Percentiles rank a stretch among this genome's conserved stretches.
phyloP scores from a whole-genome alignment of 805 yeast genomes.

The Candida odintsovae region DNA sequence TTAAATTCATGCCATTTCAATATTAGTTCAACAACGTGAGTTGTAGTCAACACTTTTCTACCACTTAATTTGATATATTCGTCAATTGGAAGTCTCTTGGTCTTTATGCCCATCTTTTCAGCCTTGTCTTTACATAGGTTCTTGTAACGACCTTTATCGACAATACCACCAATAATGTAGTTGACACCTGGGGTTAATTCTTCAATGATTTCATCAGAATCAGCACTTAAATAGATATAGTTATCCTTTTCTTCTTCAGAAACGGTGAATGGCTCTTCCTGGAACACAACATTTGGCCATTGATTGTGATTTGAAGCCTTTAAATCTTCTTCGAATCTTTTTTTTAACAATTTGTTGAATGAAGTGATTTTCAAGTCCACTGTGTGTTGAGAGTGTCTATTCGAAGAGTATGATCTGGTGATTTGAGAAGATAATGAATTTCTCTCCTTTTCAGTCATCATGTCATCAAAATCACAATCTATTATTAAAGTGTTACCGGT shows the following conservation, averaged over 20 bases:
- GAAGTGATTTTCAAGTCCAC: slow-evolving; percentile 58
- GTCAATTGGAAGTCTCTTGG: slow-evolving; percentile 82
- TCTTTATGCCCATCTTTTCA: slow-evolving; percentile 56
- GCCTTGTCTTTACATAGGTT: slow-evolving; percentile 80
- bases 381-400: slow-evolving; percentile 51
- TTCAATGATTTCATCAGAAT: slow-evolving; percentile 65
- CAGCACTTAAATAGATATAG: slow-evolving; percentile 76
- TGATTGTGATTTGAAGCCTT: slow-evolving; percentile 44
- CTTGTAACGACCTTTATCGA: slow-evolving; percentile 89
- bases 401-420: slow-evolving; percentile 75
- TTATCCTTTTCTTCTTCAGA: slow-evolving; percentile 29
- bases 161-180: slow-evolving; percentile 92
- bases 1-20: slow-evolving; percentile 71
- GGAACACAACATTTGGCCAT: slow-evolving; percentile 65
- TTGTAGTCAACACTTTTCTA: slow-evolving; percentile 84
- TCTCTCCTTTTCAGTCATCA: slow-evolving; percentile 72
- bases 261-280: slow-evolving; percentile 23
- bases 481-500: slow-evolving; percentile 55
- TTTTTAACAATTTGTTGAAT: slow-evolving; percentile 58
- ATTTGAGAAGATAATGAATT: slow-evolving; percentile 75
- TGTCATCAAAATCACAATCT: slow-evolving; percentile 88
- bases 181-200: slow-evolving; percentile 63
- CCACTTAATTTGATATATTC: slow-evolving; percentile 80
- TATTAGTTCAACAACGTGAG: slow-evolving; percentile 88
- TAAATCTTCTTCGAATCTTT: slow-evolving; percentile 62